Evolutionary conservation across 2,329 filamentous ascomycete genomes (phyloP).

Genomic region (Fusarium sp.): DNA sequence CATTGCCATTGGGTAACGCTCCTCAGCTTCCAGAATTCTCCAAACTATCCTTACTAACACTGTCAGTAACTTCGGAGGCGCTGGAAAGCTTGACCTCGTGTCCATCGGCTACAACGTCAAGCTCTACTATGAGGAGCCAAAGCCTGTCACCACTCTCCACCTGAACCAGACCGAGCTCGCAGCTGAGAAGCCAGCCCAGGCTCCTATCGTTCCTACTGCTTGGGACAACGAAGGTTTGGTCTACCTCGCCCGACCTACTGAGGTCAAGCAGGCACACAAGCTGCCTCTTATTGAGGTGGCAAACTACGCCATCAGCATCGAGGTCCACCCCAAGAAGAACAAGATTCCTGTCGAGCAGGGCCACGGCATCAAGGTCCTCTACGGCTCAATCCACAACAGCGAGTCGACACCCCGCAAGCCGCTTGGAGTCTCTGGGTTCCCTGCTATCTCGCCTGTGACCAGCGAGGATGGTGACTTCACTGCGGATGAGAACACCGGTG

Average conservation of each 20-base stretch:
- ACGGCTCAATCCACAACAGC: background rate
- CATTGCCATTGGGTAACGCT: background rate
- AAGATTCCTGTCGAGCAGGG: background rate
- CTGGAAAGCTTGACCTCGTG: background rate
- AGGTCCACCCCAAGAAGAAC: background rate
- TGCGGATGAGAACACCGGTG: background rate
- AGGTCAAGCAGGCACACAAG: background rate
- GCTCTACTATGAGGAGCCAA: slow-evolving; percentile 1
- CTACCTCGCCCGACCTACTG: background rate
- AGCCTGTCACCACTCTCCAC: background rate
- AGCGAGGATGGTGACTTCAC: background rate
- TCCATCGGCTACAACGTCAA: slow-evolving; percentile 8
- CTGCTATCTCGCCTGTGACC: background rate
- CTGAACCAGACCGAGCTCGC: background rate
- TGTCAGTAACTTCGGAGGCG: background rate
- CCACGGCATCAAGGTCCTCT: slow-evolving; percentile 1
- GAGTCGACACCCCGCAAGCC: background rate
- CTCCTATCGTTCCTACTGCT: background rate
- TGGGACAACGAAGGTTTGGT: slow-evolving; percentile 5
- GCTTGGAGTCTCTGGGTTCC: background rate
- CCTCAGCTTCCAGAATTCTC: background rate
- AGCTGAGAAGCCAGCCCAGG: background rate
- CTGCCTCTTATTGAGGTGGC: background rate
- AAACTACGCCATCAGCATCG: background rate
- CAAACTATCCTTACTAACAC: background rate